A percentile compares a stretch with the other conserved stretches of the same genome.
phyloP scores from a whole-genome alignment of 345 rosid genomes.

The Populus simonii region DNA sequence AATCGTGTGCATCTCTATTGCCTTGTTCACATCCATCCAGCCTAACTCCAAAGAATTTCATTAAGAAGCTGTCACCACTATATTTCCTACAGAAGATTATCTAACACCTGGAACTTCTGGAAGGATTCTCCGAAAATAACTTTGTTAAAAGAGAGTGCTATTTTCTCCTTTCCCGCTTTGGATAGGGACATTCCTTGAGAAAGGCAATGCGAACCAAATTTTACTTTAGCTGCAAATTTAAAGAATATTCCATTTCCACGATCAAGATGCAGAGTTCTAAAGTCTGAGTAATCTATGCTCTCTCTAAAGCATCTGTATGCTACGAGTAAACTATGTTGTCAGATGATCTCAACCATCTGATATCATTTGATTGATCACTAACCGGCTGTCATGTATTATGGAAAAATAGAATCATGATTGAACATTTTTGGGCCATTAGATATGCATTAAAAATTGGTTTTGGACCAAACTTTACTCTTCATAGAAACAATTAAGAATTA shows the following conservation, averaged over 20 bases:
- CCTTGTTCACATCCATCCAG: conserved; percentile 19
- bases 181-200: not conserved
- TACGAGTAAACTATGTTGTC: not conserved
- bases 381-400: not conserved
- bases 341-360: conserved; percentile 1
- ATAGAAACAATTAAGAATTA: not conserved
- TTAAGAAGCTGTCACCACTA: conserved; percentile 10
- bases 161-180: conserved; percentile 1
- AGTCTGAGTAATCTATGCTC: not conserved
- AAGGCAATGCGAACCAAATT: not conserved
- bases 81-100: not conserved
- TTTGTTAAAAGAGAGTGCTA: not conserved
- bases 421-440: not conserved
- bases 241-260: conserved; percentile 14
- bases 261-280: not conserved
- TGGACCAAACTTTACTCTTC: not conserved
- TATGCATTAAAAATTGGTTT: not conserved
- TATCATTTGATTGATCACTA: not conserved
- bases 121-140: conserved; percentile 22
- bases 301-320: not conserved
- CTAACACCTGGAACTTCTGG: conserved; percentile 15
- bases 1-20: not conserved
- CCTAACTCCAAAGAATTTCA: conserved; percentile 16
- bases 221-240: not conserved
- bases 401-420: not conserved